Evolutionary conservation across 2,329 filamentous ascomycete genomes (phyloP).

Genomic region (Tympanopsis confertula): DNA sequence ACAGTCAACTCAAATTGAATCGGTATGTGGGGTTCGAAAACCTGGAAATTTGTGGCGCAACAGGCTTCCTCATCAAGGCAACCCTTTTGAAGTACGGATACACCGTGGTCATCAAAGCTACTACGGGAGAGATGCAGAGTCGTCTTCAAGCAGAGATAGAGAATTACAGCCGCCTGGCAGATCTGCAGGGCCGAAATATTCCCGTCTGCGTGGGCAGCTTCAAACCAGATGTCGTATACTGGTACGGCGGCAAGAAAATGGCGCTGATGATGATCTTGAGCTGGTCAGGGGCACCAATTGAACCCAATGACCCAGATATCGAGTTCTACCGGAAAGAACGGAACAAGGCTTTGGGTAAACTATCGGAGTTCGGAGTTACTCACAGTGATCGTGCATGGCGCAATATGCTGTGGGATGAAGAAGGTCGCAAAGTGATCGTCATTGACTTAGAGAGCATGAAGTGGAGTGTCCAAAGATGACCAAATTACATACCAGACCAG

Average conservation of each 20-base stretch:
- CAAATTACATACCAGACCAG: too few species aligned
- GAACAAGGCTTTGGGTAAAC: slow-evolving; percentile 5
- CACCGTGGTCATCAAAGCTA: neutral
- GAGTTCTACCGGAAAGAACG: slow-evolving; percentile 5
- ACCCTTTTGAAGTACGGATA: neutral
- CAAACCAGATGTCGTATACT: slow-evolving; percentile 8
- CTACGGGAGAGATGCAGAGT: neutral
- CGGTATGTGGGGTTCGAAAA: slow-evolving; percentile 5
- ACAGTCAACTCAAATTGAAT: neutral
- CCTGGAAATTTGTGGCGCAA: neutral
- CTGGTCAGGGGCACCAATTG: slow-evolving; percentile 6
- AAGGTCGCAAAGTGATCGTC: slow-evolving; percentile 6
- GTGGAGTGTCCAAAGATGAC: too few species aligned
- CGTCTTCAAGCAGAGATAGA: neutral
- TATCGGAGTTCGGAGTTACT: slow-evolving; percentile 8
- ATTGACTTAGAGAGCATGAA: slow-evolving; percentile 13
- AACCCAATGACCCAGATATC: slow-evolving; percentile 7
- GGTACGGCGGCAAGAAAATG: slow-evolving; percentile 12
- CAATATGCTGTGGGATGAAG: slow-evolving; percentile 13
- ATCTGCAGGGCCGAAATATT: neutral
- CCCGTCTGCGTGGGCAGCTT: neutral
- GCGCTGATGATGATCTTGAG: slow-evolving; percentile 9
- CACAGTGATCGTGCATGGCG: slow-evolving; percentile 10
- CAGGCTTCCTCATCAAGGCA: neutral
- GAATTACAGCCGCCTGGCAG: neutral